phyloP scores from a whole-genome alignment of 2,329 filamentous ascomycete species.

The Aspergillus calidoustus region DNA sequence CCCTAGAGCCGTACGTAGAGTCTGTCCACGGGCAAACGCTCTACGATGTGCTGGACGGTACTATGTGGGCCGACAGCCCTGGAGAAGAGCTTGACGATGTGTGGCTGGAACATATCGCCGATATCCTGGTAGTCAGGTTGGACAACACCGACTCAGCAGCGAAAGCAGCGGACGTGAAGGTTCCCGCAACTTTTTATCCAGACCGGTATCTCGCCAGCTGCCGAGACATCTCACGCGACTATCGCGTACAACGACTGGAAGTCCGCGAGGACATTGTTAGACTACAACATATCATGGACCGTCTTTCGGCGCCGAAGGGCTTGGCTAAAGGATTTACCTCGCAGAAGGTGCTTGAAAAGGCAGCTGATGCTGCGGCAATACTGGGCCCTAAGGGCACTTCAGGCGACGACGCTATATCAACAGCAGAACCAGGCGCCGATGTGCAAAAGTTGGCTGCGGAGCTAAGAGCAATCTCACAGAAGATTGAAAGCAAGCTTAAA shows the following conservation, averaged over 20 bases:
- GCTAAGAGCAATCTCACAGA: constrained; percentile 41
- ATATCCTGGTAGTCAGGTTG: constrained; percentile 59
- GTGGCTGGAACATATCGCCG: constrained; percentile 55
- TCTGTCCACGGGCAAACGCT: constrained; percentile 48
- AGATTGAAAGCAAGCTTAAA: constrained; percentile 48
- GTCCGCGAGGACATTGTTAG: constrained; percentile 38
- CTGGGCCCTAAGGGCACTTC: constrained; percentile 30
- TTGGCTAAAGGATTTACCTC: constrained; percentile 30
- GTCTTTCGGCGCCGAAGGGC: constrained; percentile 33
- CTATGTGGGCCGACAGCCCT: constrained; percentile 53
- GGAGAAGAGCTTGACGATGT: constrained; percentile 48
- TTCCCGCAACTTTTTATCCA: constrained; percentile 60
- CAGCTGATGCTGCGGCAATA: constrained; percentile 36
- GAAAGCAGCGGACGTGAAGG: constrained; percentile 50
- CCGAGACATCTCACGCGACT: constrained; percentile 50
- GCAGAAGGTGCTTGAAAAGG: constrained; percentile 41
- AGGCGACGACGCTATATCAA: constrained; percentile 18
- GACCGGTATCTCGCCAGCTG: constrained; percentile 64
- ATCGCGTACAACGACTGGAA: constrained; percentile 48
- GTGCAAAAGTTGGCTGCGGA: constrained; percentile 39
- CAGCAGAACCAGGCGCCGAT: constrained; percentile 27
- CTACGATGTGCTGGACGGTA: constrained; percentile 59
- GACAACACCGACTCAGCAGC: constrained; percentile 40
- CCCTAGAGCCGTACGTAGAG: constrained; percentile 45
- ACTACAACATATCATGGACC: constrained; percentile 37